Evolutionary conservation across 169 alveolate species (phyloP).

Genomic region (Plasmodium fragile): DNA sequence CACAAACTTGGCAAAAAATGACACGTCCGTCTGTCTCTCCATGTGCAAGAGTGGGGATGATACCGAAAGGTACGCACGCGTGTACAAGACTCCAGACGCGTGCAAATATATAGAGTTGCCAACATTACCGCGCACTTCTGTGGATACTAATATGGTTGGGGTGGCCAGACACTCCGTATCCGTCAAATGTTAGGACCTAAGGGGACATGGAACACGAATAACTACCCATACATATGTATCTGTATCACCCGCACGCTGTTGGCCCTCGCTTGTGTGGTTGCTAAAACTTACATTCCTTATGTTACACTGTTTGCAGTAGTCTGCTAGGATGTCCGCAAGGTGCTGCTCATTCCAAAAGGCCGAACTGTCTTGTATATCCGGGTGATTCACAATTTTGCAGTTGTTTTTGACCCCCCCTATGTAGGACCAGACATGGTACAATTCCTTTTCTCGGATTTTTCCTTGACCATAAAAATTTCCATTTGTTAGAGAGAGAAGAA

Average conservation of each 20-base stretch:
- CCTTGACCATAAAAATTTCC: slow-evolving; percentile 82
- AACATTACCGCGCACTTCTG: slow-evolving; percentile 62
- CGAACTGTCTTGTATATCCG: slow-evolving; percentile 33
- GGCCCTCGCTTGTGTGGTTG: not conserved
- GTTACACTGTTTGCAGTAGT: slow-evolving; percentile 21
- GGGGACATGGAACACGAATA: not conserved
- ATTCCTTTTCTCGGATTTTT: slow-evolving; percentile 72
- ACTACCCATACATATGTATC: not conserved
- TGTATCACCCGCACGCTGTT: not conserved
- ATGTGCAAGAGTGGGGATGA: not conserved
- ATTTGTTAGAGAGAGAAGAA: slow-evolving; percentile 32
- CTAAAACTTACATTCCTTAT: slow-evolving; percentile 15
- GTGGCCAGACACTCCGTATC: slow-evolving; percentile 83
- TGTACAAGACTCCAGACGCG: not conserved
- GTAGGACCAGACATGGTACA: slow-evolving; percentile 77
- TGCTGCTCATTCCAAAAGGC: slow-evolving; percentile 38
- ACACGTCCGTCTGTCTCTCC: not conserved
- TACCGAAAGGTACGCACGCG: not conserved
- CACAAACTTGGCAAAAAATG: not conserved
- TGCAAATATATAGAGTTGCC: not conserved
- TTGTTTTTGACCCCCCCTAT: slow-evolving; percentile 45
- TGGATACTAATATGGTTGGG: slow-evolving; percentile 82
- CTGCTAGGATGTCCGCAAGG: slow-evolving; percentile 1
- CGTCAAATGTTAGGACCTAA: slow-evolving; percentile 83
- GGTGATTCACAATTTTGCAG: slow-evolving; percentile 22